Evolutionary conservation across 306 rosid species (phyloP).

Genomic region (Neltuma alba): DNA sequence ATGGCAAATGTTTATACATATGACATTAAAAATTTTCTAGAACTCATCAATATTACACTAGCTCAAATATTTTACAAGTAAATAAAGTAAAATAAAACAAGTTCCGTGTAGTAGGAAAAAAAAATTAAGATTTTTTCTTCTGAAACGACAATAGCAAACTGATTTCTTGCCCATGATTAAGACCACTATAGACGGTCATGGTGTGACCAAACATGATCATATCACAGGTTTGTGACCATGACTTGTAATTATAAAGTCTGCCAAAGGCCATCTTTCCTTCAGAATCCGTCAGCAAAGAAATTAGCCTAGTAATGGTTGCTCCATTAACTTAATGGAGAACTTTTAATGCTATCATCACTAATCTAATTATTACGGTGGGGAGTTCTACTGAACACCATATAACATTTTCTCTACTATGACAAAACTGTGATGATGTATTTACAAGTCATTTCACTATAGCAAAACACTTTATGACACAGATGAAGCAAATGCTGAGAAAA

Average conservation of each 20-base stretch:
- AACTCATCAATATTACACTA: neutral
- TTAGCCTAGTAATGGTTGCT: neutral
- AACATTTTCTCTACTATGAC: neutral
- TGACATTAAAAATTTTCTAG: neutral
- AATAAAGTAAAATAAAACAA: neutral
- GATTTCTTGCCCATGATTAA: constrained; percentile 4
- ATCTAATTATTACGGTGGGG: neutral
- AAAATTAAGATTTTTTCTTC: neutral
- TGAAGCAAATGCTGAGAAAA: constrained; percentile 27
- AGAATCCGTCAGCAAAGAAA: neutral
- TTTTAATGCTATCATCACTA: constrained; percentile 1
- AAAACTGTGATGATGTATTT: constrained; percentile 17
- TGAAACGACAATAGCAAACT: neutral
- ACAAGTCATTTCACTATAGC: neutral
- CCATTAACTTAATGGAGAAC: constrained; percentile 4
- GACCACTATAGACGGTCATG: neutral
- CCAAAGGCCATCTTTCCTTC: constrained; percentile 5
- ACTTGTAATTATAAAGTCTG: neutral
- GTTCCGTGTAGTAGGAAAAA: neutral
- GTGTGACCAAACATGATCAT: neutral
- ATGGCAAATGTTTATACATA: neutral
- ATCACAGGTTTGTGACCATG: constrained; percentile 1
- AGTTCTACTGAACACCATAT: neutral
- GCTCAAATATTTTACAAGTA: constrained; percentile 6
- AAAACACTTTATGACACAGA: neutral